Percentiles rank a stretch among this genome's conserved stretches.
These are phyloP conservation scores for Gastrodia elata DNA, from an alignment of 106 monocot species.

Conservation along the genomic window DNA sequence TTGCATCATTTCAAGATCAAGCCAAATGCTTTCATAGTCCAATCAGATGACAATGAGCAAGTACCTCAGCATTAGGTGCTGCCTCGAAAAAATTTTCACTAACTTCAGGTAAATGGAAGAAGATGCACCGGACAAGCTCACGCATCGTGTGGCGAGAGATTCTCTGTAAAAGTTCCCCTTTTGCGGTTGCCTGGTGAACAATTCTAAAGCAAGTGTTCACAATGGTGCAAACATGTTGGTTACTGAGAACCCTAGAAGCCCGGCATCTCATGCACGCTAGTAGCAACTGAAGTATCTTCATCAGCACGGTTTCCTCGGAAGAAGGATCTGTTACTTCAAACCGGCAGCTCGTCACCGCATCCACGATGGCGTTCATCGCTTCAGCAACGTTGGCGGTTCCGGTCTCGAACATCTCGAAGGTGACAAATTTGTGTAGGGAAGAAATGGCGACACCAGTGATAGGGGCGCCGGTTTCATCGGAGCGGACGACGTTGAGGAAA, in stretches of 20 bases:
- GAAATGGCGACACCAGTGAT: conserved; percentile 79
- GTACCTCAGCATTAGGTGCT: conserved; percentile 23
- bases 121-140: conserved; percentile 53
- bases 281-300: conserved; percentile 67
- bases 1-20: neutral
- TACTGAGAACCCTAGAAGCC: conserved; percentile 33
- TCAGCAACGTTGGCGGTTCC: conserved; percentile 19
- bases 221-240: conserved; percentile 68
- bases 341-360: conserved; percentile 65
- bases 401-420: conserved; percentile 36
- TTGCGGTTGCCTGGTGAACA: conserved; percentile 67
- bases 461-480: conserved; percentile 79
- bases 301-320: conserved; percentile 68
- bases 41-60: neutral
- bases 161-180: conserved; percentile 71
- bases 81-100: neutral
- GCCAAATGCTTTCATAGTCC: neutral
- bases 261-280: conserved; percentile 54
- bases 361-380: conserved; percentile 41
- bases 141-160: conserved; percentile 74
- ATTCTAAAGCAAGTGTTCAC: conserved; percentile 75
- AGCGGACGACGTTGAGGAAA: conserved; percentile 70
- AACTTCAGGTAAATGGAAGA: conserved; percentile 34
- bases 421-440: conserved; percentile 60
- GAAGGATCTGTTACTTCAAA: conserved; percentile 78